These are phyloP conservation scores for Eutrema heterophyllum DNA, from an alignment of 345 rosid species.

Conservation along the genomic window DNA sequence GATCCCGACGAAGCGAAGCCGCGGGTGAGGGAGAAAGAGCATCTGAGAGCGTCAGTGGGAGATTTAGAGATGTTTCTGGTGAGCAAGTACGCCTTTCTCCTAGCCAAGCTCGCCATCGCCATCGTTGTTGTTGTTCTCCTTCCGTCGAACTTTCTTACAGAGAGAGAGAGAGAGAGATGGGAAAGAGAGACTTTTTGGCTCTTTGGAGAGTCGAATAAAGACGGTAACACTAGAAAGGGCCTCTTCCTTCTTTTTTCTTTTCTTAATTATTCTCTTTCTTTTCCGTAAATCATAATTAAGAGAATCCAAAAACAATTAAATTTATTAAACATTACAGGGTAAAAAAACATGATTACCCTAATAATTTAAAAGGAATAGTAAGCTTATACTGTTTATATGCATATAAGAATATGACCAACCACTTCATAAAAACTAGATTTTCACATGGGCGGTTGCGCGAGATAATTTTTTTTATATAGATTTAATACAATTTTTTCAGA, in stretches of 20 bases:
- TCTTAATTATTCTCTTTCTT: neutral
- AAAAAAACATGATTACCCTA: neutral
- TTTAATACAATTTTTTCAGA: too few species aligned
- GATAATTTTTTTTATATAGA: too few species aligned
- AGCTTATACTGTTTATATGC: neutral
- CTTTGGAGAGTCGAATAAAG: constrained; percentile 25
- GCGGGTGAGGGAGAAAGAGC: constrained; percentile 58
- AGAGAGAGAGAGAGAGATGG: constrained; percentile 8
- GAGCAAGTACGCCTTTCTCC: constrained; percentile 63
- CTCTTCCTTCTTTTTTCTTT: neutral
- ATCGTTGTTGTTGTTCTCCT: constrained; percentile 29
- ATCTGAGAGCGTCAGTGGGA: constrained; percentile 45
- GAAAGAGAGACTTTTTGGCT: constrained; percentile 17
- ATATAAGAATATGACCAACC: neutral
- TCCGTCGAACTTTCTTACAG: constrained; percentile 2
- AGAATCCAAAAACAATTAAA: neutral
- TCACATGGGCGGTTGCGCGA: too few species aligned
- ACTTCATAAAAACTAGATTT: neutral
- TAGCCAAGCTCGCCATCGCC: constrained; percentile 88
- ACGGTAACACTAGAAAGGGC: neutral
- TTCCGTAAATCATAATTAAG: neutral
- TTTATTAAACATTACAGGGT: neutral
- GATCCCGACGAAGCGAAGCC: constrained; percentile 81
- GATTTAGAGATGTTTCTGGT: constrained; percentile 50
- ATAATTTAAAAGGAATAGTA: neutral